Evolutionary conservation across 495 filamentous ascomycete genomes (phyloP).

Genomic region (Talaromyces proteolyticus): DNA sequence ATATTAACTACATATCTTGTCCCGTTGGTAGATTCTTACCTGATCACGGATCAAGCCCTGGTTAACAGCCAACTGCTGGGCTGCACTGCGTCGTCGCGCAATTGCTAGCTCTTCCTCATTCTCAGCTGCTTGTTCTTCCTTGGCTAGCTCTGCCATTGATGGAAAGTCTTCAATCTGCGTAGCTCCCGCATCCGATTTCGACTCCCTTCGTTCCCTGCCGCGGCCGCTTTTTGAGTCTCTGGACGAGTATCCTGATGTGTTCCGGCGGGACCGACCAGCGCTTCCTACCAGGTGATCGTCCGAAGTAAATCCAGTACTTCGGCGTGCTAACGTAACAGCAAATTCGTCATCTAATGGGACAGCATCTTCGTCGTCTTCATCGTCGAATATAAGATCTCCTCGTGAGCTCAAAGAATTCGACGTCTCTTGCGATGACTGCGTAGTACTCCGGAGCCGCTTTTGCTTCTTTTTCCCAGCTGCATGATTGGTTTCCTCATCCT

Average conservation of each 20-base stretch:
- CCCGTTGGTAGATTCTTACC: too few species aligned
- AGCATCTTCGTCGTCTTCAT: constrained; percentile 87
- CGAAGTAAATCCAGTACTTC: constrained; percentile 50
- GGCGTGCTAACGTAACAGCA: constrained; percentile 65
- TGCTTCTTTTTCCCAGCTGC: constrained; percentile 22
- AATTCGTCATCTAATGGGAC: constrained; percentile 93
- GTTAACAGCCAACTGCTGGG: constrained; percentile 62
- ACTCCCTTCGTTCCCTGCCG: constrained; percentile 16
- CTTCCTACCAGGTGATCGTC: constrained; percentile 71
- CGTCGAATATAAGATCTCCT: constrained; percentile 89
- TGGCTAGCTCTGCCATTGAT: constrained; percentile 66
- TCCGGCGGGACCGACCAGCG: constrained; percentile 56
- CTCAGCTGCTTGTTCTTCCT: constrained; percentile 66
- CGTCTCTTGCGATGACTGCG: constrained; percentile 74
- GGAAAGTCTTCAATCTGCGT: constrained; percentile 26
- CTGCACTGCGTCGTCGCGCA: constrained; percentile 63
- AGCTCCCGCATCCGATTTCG: constrained; percentile 14
- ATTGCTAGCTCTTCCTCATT: constrained; percentile 66
- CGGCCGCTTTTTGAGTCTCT: constrained; percentile 10
- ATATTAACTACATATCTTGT: too few species aligned
- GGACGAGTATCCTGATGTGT: constrained; percentile 39
- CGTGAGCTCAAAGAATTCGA: constrained; percentile 89
- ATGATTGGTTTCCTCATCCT: constrained; percentile 39
- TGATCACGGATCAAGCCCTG: constrained; percentile 49
- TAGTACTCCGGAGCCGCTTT: constrained; percentile 68